These are phyloP conservation scores for Hypholoma fasciculare DNA, from an alignment of 768 basidiomycete species.

Conservation along the genomic window DNA sequence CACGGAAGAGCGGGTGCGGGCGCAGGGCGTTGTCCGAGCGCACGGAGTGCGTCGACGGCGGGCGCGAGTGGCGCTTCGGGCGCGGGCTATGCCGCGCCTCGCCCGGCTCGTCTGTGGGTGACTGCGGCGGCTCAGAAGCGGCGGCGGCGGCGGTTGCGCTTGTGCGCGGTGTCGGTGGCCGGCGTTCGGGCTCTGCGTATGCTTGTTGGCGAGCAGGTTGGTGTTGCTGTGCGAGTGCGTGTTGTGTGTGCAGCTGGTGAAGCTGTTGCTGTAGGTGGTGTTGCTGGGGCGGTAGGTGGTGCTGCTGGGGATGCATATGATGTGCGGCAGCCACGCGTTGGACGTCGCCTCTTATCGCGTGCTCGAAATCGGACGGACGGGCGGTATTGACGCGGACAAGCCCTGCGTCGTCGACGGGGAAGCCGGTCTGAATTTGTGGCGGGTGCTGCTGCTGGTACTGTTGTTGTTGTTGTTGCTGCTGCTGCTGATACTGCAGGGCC, in stretches of 20 bases:
- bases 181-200: too few species aligned
- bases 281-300: too few species aligned
- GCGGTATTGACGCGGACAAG: constrained; percentile 3
- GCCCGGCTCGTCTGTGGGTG: neutral
- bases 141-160: neutral
- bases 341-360: too few species aligned
- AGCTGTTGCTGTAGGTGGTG: too few species aligned
- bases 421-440: constrained; percentile 1
- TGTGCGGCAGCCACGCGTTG: too few species aligned
- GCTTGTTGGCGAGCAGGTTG: too few species aligned
- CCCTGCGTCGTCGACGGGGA: neutral
- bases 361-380: constrained; percentile 4
- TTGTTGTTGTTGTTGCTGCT: neutral
- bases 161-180: too few species aligned
- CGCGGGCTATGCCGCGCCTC: too few species aligned
- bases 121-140: neutral
- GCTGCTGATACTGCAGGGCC: neutral
- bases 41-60: constrained; percentile 62
- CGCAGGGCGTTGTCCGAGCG: constrained; percentile 43
- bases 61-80: constrained; percentile 19
- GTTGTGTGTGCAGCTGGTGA: too few species aligned
- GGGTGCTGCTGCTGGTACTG: constrained; percentile 1
- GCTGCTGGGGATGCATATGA: too few species aligned
- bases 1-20: constrained; percentile 78
- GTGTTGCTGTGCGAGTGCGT: too few species aligned